These are phyloP conservation scores for Odontarrhena argentea DNA, from an alignment of 345 rosid species.

Conservation along the genomic window DNA sequence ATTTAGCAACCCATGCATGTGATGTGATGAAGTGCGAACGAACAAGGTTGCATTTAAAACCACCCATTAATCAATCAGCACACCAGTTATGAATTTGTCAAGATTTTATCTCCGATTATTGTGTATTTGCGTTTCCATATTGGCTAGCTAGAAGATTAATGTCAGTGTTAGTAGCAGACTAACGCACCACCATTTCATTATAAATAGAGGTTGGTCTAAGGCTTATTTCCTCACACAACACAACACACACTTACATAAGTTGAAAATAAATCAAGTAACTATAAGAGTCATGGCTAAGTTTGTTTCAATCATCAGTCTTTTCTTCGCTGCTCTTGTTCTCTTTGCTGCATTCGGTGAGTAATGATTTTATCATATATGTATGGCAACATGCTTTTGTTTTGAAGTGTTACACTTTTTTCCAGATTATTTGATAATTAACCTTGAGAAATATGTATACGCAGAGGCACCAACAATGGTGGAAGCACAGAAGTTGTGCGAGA, in stretches of 20 bases:
- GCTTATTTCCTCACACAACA: slow-evolving; percentile 25
- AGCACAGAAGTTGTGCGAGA: slow-evolving; percentile 21
- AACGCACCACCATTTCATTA: neutral
- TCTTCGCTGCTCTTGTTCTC: slow-evolving; percentile 32
- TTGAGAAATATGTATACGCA: no score
- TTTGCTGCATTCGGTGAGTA: slow-evolving; percentile 35
- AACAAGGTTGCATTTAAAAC: no score
- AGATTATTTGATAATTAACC: no score
- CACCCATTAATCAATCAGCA: no score
- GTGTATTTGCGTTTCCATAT: no score
- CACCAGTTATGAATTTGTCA: no score
- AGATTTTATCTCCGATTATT: no score
- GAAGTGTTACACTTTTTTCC: neutral
- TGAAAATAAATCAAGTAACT: neutral
- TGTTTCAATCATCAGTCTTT: slow-evolving; percentile 20
- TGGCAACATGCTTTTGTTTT: neutral
- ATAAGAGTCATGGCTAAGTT: slow-evolving; percentile 31
- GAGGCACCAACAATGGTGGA: no score
- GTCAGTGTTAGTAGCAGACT: no score
- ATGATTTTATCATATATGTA: slow-evolving; percentile 7
- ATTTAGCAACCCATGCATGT: no score
- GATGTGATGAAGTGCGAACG: no score
- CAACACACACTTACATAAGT: neutral
- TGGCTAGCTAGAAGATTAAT: neutral
- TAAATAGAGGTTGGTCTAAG: slow-evolving; percentile 19